Conservation (phyloP, 2,329 filamentous ascomycete genomes). For the Zymoseptoria ardabiliae region DNA sequence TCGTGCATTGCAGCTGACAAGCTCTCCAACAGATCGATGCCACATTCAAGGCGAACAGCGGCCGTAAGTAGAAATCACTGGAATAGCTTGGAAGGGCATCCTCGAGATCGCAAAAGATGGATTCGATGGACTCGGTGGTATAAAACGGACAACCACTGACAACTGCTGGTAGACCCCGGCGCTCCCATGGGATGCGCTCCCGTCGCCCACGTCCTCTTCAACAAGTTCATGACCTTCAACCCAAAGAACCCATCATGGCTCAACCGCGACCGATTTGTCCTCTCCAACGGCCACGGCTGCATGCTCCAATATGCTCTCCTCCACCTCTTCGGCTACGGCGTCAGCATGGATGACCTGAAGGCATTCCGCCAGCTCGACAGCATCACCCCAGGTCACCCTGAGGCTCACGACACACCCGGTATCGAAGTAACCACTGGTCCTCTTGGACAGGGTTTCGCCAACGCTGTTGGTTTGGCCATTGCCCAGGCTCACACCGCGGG, state of each 20-base stretch:
- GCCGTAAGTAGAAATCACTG: conserved; percentile 40
- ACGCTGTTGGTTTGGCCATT: conserved; percentile 95
- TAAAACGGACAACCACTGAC: background rate
- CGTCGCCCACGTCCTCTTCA: conserved; percentile 91
- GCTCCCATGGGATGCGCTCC: conserved; percentile 97
- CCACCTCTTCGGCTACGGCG: conserved; percentile 85
- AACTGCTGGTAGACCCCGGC: conserved; percentile 51
- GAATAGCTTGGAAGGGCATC: background rate
- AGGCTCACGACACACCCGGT: conserved; percentile 92
- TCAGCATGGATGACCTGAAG: conserved; percentile 90
- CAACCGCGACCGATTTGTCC: conserved; percentile 96
- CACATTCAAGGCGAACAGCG: conserved; percentile 89
- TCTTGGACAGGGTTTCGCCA: conserved; percentile 93
- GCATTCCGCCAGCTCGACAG: conserved; percentile 74
- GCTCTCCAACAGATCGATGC: conserved; percentile 73
- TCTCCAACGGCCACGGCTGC: conserved; percentile 98
- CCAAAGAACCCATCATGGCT: conserved; percentile 96
- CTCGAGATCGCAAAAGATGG: background rate
- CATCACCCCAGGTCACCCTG: conserved; percentile 93
- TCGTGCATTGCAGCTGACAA: conserved; percentile 4
- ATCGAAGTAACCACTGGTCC: conserved; percentile 97
- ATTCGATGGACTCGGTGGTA: background rate
- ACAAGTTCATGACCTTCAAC: conserved; percentile 99
- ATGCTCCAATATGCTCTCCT: conserved; percentile 99
- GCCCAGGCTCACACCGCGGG: conserved; percentile 87